Base-by-base conservation (phyloP, 306 rosid species). In the Lathyrus oleraceus region DNA sequence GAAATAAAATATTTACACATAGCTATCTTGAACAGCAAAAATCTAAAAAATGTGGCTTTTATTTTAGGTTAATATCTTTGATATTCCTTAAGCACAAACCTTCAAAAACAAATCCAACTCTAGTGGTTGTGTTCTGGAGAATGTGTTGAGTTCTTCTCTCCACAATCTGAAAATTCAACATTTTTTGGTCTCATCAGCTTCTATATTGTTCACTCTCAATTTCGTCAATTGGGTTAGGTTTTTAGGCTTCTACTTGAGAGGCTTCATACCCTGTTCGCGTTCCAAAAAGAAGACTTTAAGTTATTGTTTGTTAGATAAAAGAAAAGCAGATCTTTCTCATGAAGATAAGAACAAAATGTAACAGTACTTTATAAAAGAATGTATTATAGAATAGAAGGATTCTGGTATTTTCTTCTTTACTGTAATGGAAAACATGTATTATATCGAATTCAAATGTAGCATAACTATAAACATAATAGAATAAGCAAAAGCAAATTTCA, bases 251-350 rank as follows among this genome's bases (percentile, higher is more conserved):
- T 86, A 86, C 77, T 81, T 83, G 52, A 86, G 87, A 69, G 90
- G 84, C 82, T 86, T 83, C 90, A 83, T 76, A 69, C 87, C 90
- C 87, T 86, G 82, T 49, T 75, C 39, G 70, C 13, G 63, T 10
- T 51, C 73, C 43, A 30, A 8, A 62, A 80, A 52, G 71, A 20
- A 61, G 73, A 75, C 66, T 71, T 9, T 15, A 7, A 57, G 42
- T 74, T 70, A 67, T 36, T 42, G n/a, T 58, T 56, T 5, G 77
- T 57, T 63, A 51, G 69, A 68, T 69, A 56, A 56, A 67, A 63
- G 6, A 73, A 44, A 73, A 19, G 27, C 54, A 65, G 20, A 65
- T 70, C 69, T 70, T 71, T 82, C 56, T 12, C 14, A 27, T 54
- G 70, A 81, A 76, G 81, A 38, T 35, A 58, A 65, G 65, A 78